Evolutionary conservation across 495 filamentous ascomycete species (phyloP).

Genomic region (Hyaloscypha hepaticicola): DNA sequence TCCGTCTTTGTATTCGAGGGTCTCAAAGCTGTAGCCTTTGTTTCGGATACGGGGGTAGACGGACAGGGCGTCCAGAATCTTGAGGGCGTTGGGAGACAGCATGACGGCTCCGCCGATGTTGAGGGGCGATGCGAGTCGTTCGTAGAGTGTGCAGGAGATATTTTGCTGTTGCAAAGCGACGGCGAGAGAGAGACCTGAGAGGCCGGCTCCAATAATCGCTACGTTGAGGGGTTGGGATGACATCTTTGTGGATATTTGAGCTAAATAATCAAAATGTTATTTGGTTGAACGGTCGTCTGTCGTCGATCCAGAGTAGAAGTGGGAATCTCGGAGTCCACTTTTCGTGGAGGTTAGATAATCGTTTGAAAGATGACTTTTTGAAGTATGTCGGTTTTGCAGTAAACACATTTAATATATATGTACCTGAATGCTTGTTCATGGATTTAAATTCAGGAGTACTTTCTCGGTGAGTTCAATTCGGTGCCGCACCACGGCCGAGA

Average conservation of each 20-base stretch:
- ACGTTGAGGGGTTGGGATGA: constrained; percentile 8
- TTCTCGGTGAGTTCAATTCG: too few species aligned
- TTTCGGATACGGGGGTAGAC: constrained; percentile 34
- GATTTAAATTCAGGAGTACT: too few species aligned
- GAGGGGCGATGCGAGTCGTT: constrained; percentile 33
- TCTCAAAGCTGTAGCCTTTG: constrained; percentile 26
- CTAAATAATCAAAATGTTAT: too few species aligned
- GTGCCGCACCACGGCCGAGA: too few species aligned
- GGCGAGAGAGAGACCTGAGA: constrained; percentile 38
- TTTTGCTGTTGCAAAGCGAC: constrained; percentile 37
- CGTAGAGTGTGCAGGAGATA: constrained; percentile 47
- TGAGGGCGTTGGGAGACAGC: constrained; percentile 51
- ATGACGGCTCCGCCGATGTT: constrained; percentile 49
- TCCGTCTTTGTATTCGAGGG: constrained; percentile 17
- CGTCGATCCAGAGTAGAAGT: too few species aligned
- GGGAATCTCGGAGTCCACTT: too few species aligned
- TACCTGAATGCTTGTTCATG: too few species aligned
- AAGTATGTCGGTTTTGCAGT: too few species aligned
- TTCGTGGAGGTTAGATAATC: too few species aligned
- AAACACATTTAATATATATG: too few species aligned
- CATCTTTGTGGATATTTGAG: constrained; percentile 3
- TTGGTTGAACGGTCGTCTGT: too few species aligned
- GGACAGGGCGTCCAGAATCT: constrained; percentile 43
- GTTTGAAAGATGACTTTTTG: too few species aligned
- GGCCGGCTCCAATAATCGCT: constrained; percentile 23